Evolutionary conservation across 2,329 filamentous ascomycete genomes (phyloP).

Genomic region (Cytospora piceae): DNA sequence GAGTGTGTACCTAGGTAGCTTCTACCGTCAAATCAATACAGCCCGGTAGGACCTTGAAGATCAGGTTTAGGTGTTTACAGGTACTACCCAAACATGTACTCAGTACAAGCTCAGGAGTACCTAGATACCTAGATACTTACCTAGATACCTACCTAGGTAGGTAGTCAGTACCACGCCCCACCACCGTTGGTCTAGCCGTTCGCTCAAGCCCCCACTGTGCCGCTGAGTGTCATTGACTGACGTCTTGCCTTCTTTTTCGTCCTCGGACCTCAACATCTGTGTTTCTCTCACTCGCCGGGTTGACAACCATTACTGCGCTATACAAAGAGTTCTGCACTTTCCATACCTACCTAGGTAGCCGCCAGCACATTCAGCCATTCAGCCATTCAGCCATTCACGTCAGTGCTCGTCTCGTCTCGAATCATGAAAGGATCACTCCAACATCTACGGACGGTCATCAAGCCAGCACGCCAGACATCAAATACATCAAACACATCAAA

Average conservation of each 20-base stretch:
- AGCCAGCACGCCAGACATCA: too few relatives aligned
- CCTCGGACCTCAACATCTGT: not conserved
- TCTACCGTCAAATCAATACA: too few relatives aligned
- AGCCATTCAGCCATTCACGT: not conserved
- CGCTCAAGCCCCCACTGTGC: slow-evolving; percentile 17
- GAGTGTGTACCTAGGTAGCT: not conserved
- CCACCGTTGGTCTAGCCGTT: slow-evolving; percentile 16
- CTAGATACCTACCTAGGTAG: not conserved
- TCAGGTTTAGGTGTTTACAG: too few relatives aligned
- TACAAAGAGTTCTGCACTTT: not conserved
- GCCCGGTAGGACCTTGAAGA: too few relatives aligned
- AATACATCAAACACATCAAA: too few relatives aligned
- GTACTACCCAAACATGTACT: too few relatives aligned
- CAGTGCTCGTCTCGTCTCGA: too few relatives aligned
- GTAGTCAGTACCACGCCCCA: slow-evolving; percentile 15
- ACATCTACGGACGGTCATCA: slow-evolving; percentile 4
- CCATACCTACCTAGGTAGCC: too few relatives aligned
- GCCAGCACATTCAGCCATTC: too few relatives aligned
- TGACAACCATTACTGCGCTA: not conserved
- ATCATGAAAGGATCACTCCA: not conserved
- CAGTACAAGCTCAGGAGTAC: too few relatives aligned
- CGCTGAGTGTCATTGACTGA: slow-evolving; percentile 9
- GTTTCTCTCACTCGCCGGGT: not conserved
- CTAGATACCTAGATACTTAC: not conserved
- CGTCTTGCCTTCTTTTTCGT: slow-evolving; percentile 13